Base-by-base conservation (phyloP, 83 land plant species). In the Picea abies region DNA sequence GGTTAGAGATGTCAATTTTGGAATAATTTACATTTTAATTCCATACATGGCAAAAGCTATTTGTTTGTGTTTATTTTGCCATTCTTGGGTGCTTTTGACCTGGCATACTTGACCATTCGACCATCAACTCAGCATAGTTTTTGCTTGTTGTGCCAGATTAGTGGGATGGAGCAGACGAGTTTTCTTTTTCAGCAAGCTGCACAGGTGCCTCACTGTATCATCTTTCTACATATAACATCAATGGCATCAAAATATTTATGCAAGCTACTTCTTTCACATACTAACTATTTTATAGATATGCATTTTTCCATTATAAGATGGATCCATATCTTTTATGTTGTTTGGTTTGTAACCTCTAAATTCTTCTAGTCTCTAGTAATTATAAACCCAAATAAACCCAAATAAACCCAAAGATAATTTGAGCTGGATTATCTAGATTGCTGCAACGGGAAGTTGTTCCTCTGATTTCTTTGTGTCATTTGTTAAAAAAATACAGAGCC, bases 101-200 rank as follows among this genome's bases (percentile, higher is more conserved):
- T 77, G 26, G 41, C 60, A 29, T 63, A 29, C 82, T 66, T 44
- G 8, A 23, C 65, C 67, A 49, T 23, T 22, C 56, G 37, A 64
- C 7, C 26, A 9, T 75, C 61, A 17, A 15, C 32, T 75, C 32
- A 35, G 7, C 23, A 37, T 32, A 8, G 41, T 66, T 66, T 37
- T 35, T 16, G 63, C 56, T 62, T 83, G 62, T 65, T 71, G 12
- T 79, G 5, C 44, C 85, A 94, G 97, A 90, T 93, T 72, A 94
- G 97, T 87, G 97, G 97, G 79, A 94, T 94, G 97, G 97, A 94
- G 87, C 97, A 94, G 82, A 94, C 95, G 49, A 94, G 97, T 79
- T 93, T 94, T 56, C 75, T 94, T 26, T 93, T 94, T 81, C 95
- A 93, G 85, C 97, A 94, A 86, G 95, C 97, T 82, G 92, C 97